phyloP scores from a whole-genome alignment of 208 protist genomes.

The Crithidia sp. region DNA sequence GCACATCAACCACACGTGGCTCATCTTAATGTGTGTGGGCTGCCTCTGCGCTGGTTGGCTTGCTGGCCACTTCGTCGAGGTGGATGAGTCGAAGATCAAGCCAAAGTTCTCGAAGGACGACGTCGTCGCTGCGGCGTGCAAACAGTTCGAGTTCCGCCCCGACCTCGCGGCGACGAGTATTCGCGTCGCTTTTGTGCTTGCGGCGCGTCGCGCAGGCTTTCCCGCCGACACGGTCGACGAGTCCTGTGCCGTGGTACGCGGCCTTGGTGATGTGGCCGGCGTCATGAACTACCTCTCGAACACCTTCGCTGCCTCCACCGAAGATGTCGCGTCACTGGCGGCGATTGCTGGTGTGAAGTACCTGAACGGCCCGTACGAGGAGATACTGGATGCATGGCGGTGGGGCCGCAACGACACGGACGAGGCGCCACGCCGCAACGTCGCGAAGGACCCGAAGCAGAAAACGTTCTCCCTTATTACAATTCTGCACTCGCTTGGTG shows the following conservation, averaged over 20 bases:
- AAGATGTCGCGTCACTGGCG: conserved; percentile 72
- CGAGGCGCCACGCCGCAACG: conserved; percentile 50
- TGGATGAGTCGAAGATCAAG: conserved; percentile 79
- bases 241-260: conserved; percentile 75
- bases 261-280: conserved; percentile 75
- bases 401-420: conserved; percentile 89
- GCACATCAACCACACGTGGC: conserved; percentile 86
- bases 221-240: conserved; percentile 66
- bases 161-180: conserved; percentile 81
- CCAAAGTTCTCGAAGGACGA: conserved; percentile 63
- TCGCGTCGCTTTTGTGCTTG: conserved; percentile 80
- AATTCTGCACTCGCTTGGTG: conserved; percentile 65
- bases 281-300: conserved; percentile 68
- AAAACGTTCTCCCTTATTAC: conserved; percentile 49
- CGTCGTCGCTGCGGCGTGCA: conserved; percentile 59
- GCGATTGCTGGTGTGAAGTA: conserved; percentile 79
- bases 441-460: conserved; percentile 30
- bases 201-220: conserved; percentile 78
- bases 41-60: conserved; percentile 75
- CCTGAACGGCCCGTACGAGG: conserved; percentile 65
- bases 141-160: conserved; percentile 81
- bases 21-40: conserved; percentile 79
- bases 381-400: conserved; percentile 57
- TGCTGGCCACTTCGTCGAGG: conserved; percentile 68
- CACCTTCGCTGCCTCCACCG: conserved; percentile 52